Evolutionary conservation across 2,329 filamentous ascomycete species (phyloP).

Genomic region (Sphaerulina musiva): DNA sequence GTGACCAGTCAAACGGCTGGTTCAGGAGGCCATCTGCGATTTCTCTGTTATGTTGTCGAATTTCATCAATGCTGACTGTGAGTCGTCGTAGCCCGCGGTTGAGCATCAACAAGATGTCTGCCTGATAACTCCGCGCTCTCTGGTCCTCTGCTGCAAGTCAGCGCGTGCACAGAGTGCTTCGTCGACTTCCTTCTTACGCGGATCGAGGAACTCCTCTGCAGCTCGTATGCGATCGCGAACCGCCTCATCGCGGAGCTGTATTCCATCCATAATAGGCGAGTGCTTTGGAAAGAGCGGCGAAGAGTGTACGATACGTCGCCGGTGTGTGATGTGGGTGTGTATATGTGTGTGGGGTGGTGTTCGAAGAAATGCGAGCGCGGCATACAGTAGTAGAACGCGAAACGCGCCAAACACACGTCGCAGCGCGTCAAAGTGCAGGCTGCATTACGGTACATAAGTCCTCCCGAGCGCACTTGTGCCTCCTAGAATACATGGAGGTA

Average conservation of each 20-base stretch:
- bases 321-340: background rate
- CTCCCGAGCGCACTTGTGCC: too few relatives aligned
- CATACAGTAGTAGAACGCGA: background rate
- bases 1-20: constrained; percentile 78
- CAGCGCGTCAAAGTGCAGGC: background rate
- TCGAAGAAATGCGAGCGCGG: background rate
- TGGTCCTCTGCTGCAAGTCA: constrained; percentile 45
- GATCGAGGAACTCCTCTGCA: constrained; percentile 90
- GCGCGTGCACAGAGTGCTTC: background rate
- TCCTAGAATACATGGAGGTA: too few relatives aligned
- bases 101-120: constrained; percentile 75
- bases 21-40: constrained; percentile 74
- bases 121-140: constrained; percentile 67
- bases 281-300: too few relatives aligned
- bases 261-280: constrained; percentile 55
- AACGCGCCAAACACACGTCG: constrained; percentile 4
- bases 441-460: background rate
- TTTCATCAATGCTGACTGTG: constrained; percentile 69
- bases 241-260: constrained; percentile 76
- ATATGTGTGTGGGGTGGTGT: background rate
- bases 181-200: constrained; percentile 55
- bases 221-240: constrained; percentile 75
- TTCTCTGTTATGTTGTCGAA: constrained; percentile 77
- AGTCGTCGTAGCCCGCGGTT: constrained; percentile 55
- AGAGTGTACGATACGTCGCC: background rate